Evolutionary conservation across 352 stramenopile genomes (phyloP), one percentile per base, ranked within the genome.

Genomic region (Aphanomyces astaci): DNA sequence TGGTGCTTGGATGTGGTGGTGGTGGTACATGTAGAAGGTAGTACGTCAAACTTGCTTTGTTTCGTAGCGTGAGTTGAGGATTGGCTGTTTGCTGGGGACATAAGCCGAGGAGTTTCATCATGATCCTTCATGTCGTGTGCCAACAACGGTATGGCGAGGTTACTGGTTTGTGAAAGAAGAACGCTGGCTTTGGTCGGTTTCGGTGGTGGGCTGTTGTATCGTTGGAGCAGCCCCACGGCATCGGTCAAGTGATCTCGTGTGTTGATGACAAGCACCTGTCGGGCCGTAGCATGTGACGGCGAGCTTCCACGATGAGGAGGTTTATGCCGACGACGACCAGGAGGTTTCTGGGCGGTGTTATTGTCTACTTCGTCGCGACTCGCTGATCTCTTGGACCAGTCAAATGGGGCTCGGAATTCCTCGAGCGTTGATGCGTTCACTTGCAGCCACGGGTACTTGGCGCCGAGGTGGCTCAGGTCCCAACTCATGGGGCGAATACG

Each of bases 401-500:
- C 62, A 22, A 68, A 68, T 9, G 62, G 62, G 7, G 13, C 62
- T 19, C 46, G 43, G 52, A 88, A 92, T 43, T 92, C 82, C 24
- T 80, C 72, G 28, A 92, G 71, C 19, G 84, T 81, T 70, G 81
- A 69, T 15, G 73, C 71, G 33, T 90, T 83, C 25, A 89, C 77
- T 53, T 78, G 82, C 51, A 92, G 75, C 84, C 84, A 92, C 30
- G 84, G 84, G 71, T 92, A 92, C 73, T 92, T 92, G 55, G 73
- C 49, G 13, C 72, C 71, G 19, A 92, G 52, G 25, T 87, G 74
- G 27, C 72, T 79, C 57, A 87, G 67, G 33, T 92, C 83, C 81
- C 80, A 89, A 15, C 57, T 66, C 39, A 56, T 71, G 7, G 1
- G 7, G 46, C 48, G 27, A 55, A 10, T 24, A 25, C 48, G 27